Evolutionary conservation across 441 rosid genomes (phyloP).

Genomic region (Oxalis stricta): DNA sequence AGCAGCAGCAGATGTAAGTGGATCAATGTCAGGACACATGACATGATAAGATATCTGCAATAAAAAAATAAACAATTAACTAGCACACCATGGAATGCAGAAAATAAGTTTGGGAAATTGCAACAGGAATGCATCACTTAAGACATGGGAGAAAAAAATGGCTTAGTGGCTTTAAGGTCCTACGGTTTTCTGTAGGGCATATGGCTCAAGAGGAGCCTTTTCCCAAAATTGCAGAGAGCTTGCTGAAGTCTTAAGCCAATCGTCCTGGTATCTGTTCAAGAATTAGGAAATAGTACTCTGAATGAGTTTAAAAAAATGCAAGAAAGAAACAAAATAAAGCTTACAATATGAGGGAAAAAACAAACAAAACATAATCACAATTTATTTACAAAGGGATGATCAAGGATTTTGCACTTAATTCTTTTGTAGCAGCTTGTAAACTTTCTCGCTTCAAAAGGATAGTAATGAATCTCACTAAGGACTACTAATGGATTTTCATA

Average conservation of each 20-base stretch:
- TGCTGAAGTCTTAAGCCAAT: slow-evolving; percentile 94
- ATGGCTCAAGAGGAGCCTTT: slow-evolving; percentile 98
- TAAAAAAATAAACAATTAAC: slow-evolving; percentile 15
- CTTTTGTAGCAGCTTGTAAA: no score
- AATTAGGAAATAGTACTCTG: no score
- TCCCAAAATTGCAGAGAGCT: slow-evolving; percentile 90
- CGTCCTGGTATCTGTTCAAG: slow-evolving; percentile 96
- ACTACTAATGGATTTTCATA: no score
- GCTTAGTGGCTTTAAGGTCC: slow-evolving; percentile 15
- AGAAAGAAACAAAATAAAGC: no score
- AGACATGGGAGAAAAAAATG: neutral
- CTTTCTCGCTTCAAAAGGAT: no score
- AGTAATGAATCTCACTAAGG: no score
- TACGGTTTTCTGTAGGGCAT: slow-evolving; percentile 80
- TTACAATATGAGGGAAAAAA: no score
- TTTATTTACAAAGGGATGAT: no score
- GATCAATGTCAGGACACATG: slow-evolving; percentile 95
- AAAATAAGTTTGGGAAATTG: neutral
- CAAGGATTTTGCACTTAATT: no score
- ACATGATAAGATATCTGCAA: slow-evolving; percentile 78
- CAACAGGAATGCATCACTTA: neutral
- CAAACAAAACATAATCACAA: no score
- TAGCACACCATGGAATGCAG: slow-evolving; percentile 6
- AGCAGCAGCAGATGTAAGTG: slow-evolving; percentile 82
- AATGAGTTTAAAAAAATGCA: no score